Percentiles rank a stretch among this genome's conserved stretches.
Conservation (phyloP, 2,329 filamentous ascomycete genomes). For the Xylaria arbuscula region DNA sequence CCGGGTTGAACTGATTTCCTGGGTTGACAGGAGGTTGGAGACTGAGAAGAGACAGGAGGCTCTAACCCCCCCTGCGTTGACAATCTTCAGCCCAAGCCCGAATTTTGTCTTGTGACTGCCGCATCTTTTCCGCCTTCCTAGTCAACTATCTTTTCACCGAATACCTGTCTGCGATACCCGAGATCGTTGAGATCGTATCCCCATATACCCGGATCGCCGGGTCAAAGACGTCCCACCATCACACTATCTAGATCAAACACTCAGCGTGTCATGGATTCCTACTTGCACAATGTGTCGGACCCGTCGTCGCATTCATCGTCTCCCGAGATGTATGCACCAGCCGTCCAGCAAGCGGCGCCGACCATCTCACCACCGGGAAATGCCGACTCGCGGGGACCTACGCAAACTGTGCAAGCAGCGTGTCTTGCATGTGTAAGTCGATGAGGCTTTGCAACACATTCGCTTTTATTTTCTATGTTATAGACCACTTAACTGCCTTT, state of each 20-base stretch:
- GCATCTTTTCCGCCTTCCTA: constrained; percentile 28
- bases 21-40: constrained; percentile 30
- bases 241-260: constrained; percentile 11
- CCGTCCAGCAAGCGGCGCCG: constrained; percentile 24
- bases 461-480: constrained; percentile 17
- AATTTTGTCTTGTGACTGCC: constrained; percentile 24
- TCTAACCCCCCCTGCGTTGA: constrained; percentile 29
- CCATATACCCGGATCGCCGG: constrained; percentile 32
- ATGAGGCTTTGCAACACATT: neutral
- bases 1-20: constrained; percentile 10
- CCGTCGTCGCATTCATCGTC: constrained; percentile 37
- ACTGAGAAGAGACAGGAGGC: constrained; percentile 32
- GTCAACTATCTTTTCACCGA: constrained; percentile 24
- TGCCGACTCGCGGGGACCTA: constrained; percentile 44
- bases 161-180: constrained; percentile 26
- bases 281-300: constrained; percentile 30
- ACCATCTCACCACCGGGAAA: constrained; percentile 34
- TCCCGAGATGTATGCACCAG: constrained; percentile 36
- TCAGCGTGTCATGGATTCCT: constrained; percentile 35
- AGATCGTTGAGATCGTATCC: constrained; percentile 34
- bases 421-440: constrained; percentile 66
- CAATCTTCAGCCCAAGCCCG: constrained; percentile 29
- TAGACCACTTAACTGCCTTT: neutral
- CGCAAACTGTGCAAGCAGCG: constrained; percentile 60
- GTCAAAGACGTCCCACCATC: constrained; percentile 22